phyloP scores from a whole-genome alignment of 2,329 filamentous ascomycete species.

The Sclerotinia trifoliorum region DNA sequence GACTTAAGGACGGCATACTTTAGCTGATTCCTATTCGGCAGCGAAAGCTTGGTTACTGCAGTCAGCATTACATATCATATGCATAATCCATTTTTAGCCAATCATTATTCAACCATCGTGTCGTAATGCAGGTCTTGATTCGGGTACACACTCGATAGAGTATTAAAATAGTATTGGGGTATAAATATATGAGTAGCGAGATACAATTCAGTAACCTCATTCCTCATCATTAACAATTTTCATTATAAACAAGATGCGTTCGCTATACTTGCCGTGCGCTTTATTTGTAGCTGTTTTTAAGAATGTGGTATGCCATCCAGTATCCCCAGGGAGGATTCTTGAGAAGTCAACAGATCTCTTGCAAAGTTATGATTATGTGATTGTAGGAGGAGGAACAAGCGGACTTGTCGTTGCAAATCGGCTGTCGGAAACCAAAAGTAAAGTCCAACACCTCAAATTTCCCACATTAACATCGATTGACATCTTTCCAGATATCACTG shows the following conservation, averaged over 20 bases:
- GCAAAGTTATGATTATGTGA: conserved; percentile 21
- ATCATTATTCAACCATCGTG: not conserved
- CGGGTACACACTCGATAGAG: not conserved
- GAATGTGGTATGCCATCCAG: not conserved
- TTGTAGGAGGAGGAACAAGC: conserved; percentile 21
- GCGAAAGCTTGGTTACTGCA: not conserved
- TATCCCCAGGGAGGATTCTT: not conserved
- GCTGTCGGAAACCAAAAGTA: conserved; percentile 7
- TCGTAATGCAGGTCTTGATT: too few relatives aligned
- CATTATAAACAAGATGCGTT: not conserved
- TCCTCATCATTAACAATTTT: not conserved
- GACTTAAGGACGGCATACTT: not conserved
- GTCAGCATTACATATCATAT: not conserved
- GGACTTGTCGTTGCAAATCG: conserved; percentile 19
- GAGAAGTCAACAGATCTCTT: conserved; percentile 9
- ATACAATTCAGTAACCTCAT: not conserved
- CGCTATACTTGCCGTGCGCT: not conserved
- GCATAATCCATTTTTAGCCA: not conserved
- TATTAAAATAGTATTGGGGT: not conserved
- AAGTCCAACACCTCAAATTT: not conserved
- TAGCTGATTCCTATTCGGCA: not conserved
- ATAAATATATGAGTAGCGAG: not conserved
- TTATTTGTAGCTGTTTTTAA: conserved; percentile 1
- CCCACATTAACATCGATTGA: not conserved
- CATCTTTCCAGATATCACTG: not conserved